These are phyloP conservation scores for Gnaphalium uliginosum DNA, from an alignment of 129 eudicot species.

Conservation along the genomic window DNA sequence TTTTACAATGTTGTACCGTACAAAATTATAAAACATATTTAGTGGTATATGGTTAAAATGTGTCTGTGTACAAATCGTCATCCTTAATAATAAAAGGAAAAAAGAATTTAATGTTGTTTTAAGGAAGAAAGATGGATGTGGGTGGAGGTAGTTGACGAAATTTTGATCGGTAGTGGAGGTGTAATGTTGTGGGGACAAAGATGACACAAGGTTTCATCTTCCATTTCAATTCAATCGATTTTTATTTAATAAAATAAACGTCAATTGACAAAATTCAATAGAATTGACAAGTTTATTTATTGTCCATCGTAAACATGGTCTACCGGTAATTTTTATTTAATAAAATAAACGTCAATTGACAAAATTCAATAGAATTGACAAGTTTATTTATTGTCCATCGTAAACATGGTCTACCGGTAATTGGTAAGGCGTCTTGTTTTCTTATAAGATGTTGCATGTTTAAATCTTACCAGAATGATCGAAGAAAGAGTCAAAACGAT, in stretches of 20 bases:
- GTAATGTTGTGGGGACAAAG: slow-evolving; percentile 25
- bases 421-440: too few relatives aligned
- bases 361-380: neutral
- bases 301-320: too few relatives aligned
- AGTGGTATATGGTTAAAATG: too few relatives aligned
- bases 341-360: neutral
- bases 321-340: slow-evolving; percentile 2
- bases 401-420: too few relatives aligned
- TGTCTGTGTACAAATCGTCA: too few relatives aligned
- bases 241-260: neutral
- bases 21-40: too few relatives aligned
- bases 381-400: neutral
- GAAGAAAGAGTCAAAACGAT: too few relatives aligned
- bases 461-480: too few relatives aligned
- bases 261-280: neutral
- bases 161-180: slow-evolving; percentile 20
- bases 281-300: neutral
- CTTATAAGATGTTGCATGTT: too few relatives aligned
- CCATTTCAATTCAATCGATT: neutral
- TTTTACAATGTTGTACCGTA: too few relatives aligned
- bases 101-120: neutral
- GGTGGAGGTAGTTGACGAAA: slow-evolving; percentile 23
- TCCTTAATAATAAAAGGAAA: too few relatives aligned
- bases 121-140: neutral
- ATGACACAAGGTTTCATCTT: slow-evolving; percentile 8